Percentiles rank a stretch among this genome's conserved stretches.
phyloP scores from a whole-genome alignment of 345 rosid genomes.

The Gossypium stocksii region DNA sequence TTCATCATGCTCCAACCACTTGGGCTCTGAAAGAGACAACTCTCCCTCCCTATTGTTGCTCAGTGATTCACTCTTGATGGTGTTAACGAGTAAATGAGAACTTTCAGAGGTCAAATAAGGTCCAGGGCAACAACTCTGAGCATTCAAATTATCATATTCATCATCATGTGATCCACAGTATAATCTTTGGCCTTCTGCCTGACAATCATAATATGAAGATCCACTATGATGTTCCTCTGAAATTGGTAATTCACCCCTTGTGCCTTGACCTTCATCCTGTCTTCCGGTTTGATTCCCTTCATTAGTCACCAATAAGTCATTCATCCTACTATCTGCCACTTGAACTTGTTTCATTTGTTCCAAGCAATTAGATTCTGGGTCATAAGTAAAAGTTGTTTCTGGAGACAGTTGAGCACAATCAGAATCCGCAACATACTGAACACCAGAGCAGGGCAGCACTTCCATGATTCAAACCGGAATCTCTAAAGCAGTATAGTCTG shows the following conservation, averaged over 20 bases:
- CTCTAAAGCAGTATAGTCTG: slow-evolving; percentile 11
- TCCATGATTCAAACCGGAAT: slow-evolving; percentile 46
- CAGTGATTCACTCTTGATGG: slow-evolving; percentile 46
- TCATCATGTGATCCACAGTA: slow-evolving; percentile 47
- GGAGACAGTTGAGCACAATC: slow-evolving; percentile 39
- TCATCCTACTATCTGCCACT: slow-evolving; percentile 30
- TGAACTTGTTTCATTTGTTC: slow-evolving; percentile 36
- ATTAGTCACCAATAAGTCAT: slow-evolving; percentile 29
- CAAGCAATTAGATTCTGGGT: slow-evolving; percentile 31
- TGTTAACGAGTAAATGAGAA: slow-evolving; percentile 38
- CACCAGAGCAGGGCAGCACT: slow-evolving; percentile 48
- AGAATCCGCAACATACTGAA: slow-evolving; percentile 41
- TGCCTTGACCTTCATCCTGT: slow-evolving; percentile 32
- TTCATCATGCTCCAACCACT: slow-evolving; percentile 81
- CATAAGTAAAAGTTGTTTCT: slow-evolving; percentile 24
- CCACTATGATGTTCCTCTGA: slow-evolving; percentile 37
- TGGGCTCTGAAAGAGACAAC: slow-evolving; percentile 52
- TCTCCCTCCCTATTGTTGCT: slow-evolving; percentile 51
- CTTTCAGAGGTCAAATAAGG: slow-evolving; percentile 40
- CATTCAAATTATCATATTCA: slow-evolving; percentile 43
- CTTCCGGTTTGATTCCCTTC: slow-evolving; percentile 32
- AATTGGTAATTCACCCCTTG: slow-evolving; percentile 28
- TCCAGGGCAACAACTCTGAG: slow-evolving; percentile 30
- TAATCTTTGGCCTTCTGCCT: slow-evolving; percentile 38
- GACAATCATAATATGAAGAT: slow-evolving; percentile 41